Conservation (phyloP, 1,139 yeast species). For the Spencermartinsiella ligniputridi region DNA sequence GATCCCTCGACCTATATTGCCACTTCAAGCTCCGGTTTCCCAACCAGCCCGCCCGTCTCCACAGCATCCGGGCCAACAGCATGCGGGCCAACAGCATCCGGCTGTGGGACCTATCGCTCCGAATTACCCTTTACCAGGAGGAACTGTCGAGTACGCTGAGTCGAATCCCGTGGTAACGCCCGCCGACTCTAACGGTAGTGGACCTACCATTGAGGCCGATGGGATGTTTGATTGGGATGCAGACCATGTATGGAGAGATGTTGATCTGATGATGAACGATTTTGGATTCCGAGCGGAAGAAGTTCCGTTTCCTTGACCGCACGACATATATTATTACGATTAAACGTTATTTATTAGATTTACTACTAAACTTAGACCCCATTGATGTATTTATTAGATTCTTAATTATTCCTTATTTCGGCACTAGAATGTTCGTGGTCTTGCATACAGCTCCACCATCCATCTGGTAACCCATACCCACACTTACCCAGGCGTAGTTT, state of each 20-base stretch:
- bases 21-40: background rate
- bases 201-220: slow-evolving; percentile 4
- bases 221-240: slow-evolving; percentile 45
- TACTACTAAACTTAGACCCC: too few species aligned
- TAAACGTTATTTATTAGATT: background rate
- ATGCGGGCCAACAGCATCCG: background rate
- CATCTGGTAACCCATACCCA: too few species aligned
- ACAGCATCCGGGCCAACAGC: background rate
- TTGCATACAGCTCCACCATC: too few species aligned
- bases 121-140: background rate
- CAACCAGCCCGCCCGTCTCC: background rate
- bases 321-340: background rate
- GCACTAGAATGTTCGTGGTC: too few species aligned
- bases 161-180: background rate
- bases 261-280: slow-evolving; percentile 88
- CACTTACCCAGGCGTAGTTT: too few species aligned
- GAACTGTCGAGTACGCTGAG: background rate
- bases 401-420: too few species aligned
- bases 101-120: background rate
- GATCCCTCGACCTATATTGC: slow-evolving; percentile 1
- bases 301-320: slow-evolving; percentile 11
- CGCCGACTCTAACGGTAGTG: slow-evolving; percentile 1
- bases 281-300: slow-evolving; percentile 74
- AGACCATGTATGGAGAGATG: slow-evolving; percentile 83
- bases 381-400: too few species aligned